Evolutionary conservation across 2,329 filamentous ascomycete species (phyloP).

Genomic region (Sphaerulina musiva): DNA sequence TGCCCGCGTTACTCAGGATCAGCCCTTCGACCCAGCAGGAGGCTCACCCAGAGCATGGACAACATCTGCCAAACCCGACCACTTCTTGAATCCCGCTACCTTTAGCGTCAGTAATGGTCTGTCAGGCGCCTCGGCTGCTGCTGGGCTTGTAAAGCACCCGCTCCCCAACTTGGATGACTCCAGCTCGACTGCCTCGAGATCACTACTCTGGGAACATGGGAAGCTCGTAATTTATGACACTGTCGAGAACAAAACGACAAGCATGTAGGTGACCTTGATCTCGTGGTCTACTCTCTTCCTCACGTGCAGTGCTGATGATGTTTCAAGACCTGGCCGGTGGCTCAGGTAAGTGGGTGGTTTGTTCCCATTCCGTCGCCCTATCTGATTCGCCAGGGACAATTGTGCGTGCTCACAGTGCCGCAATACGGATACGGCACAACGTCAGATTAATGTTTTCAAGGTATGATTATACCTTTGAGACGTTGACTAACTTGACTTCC

Average conservation of each 20-base stretch:
- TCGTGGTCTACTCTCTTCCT: background rate
- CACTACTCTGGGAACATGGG: constrained; percentile 15
- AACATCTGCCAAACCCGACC: constrained; percentile 16
- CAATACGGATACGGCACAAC: constrained; percentile 29
- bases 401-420: constrained; percentile 27
- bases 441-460: constrained; percentile 31
- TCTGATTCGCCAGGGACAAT: constrained; percentile 22
- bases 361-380: background rate
- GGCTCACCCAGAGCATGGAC: constrained; percentile 13
- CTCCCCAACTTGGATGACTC: constrained; percentile 14
- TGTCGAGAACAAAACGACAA: constrained; percentile 14
- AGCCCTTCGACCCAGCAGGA: constrained; percentile 14
- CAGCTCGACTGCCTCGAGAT: constrained; percentile 4
- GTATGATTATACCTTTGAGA: background rate
- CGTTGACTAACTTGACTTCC: background rate
- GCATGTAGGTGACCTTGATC: constrained; percentile 10
- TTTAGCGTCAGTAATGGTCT: constrained; percentile 12
- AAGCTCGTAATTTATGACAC: constrained; percentile 17
- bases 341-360: constrained; percentile 12
- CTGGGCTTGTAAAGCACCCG: constrained; percentile 15
- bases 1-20: constrained; percentile 12
- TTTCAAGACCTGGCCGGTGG: constrained; percentile 19
- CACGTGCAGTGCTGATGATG: constrained; percentile 1
- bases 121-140: background rate
- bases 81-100: constrained; percentile 9